Percentiles rank a stretch among this genome's conserved stretches.
Evolutionary conservation across 2,329 filamentous ascomycete species (phyloP).

Genomic region (Epichloe glyceriae): DNA sequence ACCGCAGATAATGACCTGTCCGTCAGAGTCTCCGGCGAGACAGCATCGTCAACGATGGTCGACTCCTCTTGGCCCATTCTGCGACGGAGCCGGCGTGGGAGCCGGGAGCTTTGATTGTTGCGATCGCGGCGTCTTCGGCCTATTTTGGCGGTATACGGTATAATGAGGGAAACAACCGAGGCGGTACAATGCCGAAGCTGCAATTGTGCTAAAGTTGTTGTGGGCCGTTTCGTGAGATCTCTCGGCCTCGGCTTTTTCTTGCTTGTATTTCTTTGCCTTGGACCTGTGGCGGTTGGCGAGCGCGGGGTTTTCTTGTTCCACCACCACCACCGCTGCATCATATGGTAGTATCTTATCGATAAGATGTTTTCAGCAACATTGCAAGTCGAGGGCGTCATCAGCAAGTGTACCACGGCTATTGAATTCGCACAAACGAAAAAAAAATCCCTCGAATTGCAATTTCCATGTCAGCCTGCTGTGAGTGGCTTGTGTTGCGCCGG

Average conservation of each 20-base stretch:
- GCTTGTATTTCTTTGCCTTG: not conserved
- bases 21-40: slow-evolving; percentile 50
- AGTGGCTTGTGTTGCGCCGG: too few relatives aligned
- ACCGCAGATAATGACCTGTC: slow-evolving; percentile 59
- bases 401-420: too few relatives aligned
- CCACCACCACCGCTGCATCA: slow-evolving; percentile 3
- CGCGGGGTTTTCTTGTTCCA: too few relatives aligned
- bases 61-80: slow-evolving; percentile 86
- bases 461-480: too few relatives aligned
- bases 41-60: slow-evolving; percentile 46
- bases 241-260: not conserved
- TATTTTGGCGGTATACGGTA: slow-evolving; percentile 21
- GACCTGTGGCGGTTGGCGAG: slow-evolving; percentile 3
- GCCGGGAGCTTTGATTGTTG: slow-evolving; percentile 20
- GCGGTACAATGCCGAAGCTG: not conserved
- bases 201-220: not conserved
- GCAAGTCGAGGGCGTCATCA: too few relatives aligned
- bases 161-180: too few relatives aligned
- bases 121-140: slow-evolving; percentile 25
- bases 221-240: not conserved
- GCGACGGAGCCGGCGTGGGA: slow-evolving; percentile 20
- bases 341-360: slow-evolving; percentile 8
- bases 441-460: too few relatives aligned
- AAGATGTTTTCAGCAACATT: not conserved
- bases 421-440: too few relatives aligned